Conservation (phyloP, 2,329 filamentous ascomycete species). For the Penicillium sp. region DNA sequence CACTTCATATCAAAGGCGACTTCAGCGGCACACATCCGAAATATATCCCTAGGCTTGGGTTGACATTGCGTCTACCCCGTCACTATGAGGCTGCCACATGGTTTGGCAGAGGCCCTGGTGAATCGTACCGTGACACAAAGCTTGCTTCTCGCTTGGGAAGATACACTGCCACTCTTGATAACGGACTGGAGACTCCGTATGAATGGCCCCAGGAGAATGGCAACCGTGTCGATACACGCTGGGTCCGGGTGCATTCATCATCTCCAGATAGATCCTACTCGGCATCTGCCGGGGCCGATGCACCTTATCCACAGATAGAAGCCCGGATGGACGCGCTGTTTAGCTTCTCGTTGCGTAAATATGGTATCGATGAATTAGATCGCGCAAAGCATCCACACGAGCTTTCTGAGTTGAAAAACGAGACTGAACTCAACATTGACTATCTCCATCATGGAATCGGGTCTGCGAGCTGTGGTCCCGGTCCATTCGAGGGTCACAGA, state of each 20-base stretch:
- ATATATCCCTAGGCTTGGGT: slow-evolving; percentile 60
- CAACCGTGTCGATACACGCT: slow-evolving; percentile 63
- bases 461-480: slow-evolving; percentile 28
- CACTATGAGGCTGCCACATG: slow-evolving; percentile 55
- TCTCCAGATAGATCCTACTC: neutral
- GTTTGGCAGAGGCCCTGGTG: slow-evolving; percentile 65
- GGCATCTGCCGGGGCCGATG: neutral
- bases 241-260: slow-evolving; percentile 45
- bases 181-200: slow-evolving; percentile 58
- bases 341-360: slow-evolving; percentile 60
- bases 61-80: slow-evolving; percentile 56
- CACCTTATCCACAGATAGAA: slow-evolving; percentile 18
- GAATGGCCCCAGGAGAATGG: slow-evolving; percentile 70
- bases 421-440: slow-evolving; percentile 30
- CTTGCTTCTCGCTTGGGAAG: slow-evolving; percentile 57
- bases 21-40: slow-evolving; percentile 40
- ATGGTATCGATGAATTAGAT: slow-evolving; percentile 56
- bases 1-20: slow-evolving; percentile 49
- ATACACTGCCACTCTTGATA: slow-evolving; percentile 43
- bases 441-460: slow-evolving; percentile 35
- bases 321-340: slow-evolving; percentile 42
- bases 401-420: slow-evolving; percentile 40
- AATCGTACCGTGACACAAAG: slow-evolving; percentile 69
- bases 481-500: slow-evolving; percentile 23
- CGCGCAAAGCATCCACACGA: slow-evolving; percentile 65